phyloP scores from a whole-genome alignment of 108 stramenopile species.

The Bacterosira constricta region DNA sequence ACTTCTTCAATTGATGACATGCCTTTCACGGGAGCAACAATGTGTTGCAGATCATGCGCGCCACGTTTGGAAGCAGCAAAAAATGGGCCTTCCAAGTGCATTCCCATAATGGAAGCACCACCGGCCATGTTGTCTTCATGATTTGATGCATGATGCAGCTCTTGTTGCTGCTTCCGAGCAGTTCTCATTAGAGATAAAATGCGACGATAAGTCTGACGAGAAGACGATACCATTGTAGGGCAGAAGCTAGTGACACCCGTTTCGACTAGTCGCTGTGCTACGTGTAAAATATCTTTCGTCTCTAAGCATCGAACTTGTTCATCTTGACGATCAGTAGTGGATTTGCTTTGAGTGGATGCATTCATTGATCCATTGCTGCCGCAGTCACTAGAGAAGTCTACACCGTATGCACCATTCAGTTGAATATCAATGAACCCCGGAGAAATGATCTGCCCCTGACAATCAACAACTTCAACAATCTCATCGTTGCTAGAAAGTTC shows the following conservation, averaged over 20 bases:
- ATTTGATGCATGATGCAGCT: not conserved
- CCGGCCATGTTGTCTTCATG: not conserved
- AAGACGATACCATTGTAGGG: slow-evolving; percentile 56
- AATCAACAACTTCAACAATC: slow-evolving; percentile 36
- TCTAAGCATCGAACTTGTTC: not conserved
- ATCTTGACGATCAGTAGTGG: no score
- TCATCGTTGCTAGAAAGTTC: not conserved
- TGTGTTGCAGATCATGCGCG: slow-evolving; percentile 50
- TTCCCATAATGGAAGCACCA: slow-evolving; percentile 46
- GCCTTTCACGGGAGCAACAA: slow-evolving; percentile 24
- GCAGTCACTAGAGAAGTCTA: slow-evolving; percentile 47
- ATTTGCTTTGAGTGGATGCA: no score
- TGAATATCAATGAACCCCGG: slow-evolving; percentile 66
- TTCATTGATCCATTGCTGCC: not conserved
- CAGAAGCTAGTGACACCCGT: slow-evolving; percentile 60
- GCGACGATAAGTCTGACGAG: slow-evolving; percentile 25
- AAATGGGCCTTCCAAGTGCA: slow-evolving; percentile 69
- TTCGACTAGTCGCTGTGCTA: slow-evolving; percentile 7
- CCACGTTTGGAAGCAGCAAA: slow-evolving; percentile 50
- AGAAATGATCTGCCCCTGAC: slow-evolving; percentile 42
- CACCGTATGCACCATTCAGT: slow-evolving; percentile 58
- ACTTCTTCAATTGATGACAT: slow-evolving; percentile 15
- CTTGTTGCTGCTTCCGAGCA: slow-evolving; percentile 1
- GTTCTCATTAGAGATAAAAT: slow-evolving; percentile 15
- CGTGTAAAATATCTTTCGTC: slow-evolving; percentile 24